A percentile compares a stretch with the other conserved stretches of the same genome.
phyloP scores from a whole-genome alignment of 2,329 filamentous ascomycete species.

The Dactylellina parvicollis region DNA sequence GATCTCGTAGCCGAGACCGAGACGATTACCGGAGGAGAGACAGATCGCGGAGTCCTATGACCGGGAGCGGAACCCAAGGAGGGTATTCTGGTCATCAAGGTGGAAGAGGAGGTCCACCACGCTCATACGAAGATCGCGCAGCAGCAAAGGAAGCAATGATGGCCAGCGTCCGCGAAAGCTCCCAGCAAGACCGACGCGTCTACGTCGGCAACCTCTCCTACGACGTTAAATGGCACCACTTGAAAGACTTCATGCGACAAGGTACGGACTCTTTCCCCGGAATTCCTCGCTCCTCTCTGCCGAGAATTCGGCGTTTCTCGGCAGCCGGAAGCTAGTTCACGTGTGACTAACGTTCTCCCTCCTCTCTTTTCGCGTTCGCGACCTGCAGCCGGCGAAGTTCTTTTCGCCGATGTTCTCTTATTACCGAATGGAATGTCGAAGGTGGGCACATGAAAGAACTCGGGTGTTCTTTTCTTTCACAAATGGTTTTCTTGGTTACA shows the following conservation, averaged over 20 bases:
- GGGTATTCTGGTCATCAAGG: constrained; percentile 71
- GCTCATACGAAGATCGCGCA: constrained; percentile 83
- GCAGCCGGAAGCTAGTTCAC: background rate
- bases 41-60: constrained; percentile 86
- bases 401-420: constrained; percentile 98
- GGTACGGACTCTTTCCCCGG: constrained; percentile 66
- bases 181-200: constrained; percentile 98
- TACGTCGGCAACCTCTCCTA: constrained; percentile 99
- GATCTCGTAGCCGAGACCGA: constrained; percentile 73
- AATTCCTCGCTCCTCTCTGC: background rate
- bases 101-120: constrained; percentile 70
- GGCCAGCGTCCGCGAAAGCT: constrained; percentile 89
- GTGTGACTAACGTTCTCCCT: constrained; percentile 10
- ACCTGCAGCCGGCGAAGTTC: constrained; percentile 88
- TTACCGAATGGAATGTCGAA: constrained; percentile 99
- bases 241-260: constrained; percentile 99
- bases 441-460: constrained; percentile 83
- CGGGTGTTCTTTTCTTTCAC: constrained; percentile 71
- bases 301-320: background rate
- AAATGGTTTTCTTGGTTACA: constrained; percentile 68
- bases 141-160: constrained; percentile 94
- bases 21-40: constrained; percentile 79
- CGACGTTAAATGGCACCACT: constrained; percentile 99
- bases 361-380: background rate
- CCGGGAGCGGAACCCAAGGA: constrained; percentile 75